Evolutionary conservation across 2,329 filamentous ascomycete species (phyloP), one percentile per base, ranked within the genome.

Genomic region (Epichloe typhina): DNA sequence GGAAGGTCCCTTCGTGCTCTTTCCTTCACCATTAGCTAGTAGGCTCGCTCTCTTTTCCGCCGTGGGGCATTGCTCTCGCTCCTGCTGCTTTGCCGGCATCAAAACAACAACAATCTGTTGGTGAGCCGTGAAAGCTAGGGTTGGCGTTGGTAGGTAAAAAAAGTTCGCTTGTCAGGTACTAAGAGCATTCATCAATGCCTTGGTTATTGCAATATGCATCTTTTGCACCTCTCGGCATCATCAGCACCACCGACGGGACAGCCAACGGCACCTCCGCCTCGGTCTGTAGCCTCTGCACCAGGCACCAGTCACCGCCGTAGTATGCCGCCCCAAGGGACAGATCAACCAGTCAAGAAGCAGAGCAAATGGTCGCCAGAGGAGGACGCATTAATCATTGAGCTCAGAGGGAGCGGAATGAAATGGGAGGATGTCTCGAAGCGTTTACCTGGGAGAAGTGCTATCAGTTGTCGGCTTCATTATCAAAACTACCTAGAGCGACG

Each of bases 351-450:
- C 36, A 95, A 93, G 72, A 94, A 91, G 70, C 89, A 96, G 67
- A 95, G 88, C 64, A 97, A 97, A 69, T 97, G 93, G 93, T 94
- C 88, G 5, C 76, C 85, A 1, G 88, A 96, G 55, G 91, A 97
- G 66, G 89, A 97, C 67, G 81, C 86, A n/a, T 72, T 93, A 46
- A 95, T 95, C 59, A 95, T 96, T 60, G 87, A 94, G 66, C 78
- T 97, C 55, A 82, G 91, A 52, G 88, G 88, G 38, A 83, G 83
- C 59, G 87, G 88, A 8, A 95, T 96, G 88, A 97, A 97, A 65
- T 97, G 91, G 93, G 91, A 97, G 64, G 91, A 97, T 67, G 96
- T 97, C 61, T 94, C 88, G 55, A 94, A 91, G 71, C 80, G 84
- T 50, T 72, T 97, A 47, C 90, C 89, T 3, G 91, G 91, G 55